Evolutionary conservation across 2,329 filamentous ascomycete species (phyloP), one percentile per base, ranked within the genome.

Genomic region (Xylaria polymorpha): DNA sequence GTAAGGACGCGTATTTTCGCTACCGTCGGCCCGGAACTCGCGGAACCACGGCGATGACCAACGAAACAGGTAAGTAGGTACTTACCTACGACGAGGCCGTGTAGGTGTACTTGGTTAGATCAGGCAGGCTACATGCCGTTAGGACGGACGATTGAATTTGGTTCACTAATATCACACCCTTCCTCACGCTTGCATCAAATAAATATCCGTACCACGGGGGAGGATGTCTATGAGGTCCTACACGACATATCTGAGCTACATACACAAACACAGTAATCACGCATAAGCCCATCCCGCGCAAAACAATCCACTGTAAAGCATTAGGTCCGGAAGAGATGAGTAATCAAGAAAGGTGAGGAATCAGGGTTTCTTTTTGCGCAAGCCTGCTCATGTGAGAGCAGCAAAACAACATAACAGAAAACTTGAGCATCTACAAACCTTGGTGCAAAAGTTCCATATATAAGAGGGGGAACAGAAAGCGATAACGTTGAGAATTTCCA

Each of bases 21-120:
- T 67, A 67, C 60, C 64, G 35, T 56, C 22, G 59, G 18, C 50
- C 12, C 67, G 64, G 67, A 64, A 57, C 64, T n/a, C 12, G 35
- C 64, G 59, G 67, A 61, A 50, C 15, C 15, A 35, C 43, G 50
- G 10, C 53, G 18, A n/a, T 29, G 12, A 51, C 25, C 48, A 51
- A 39, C 35, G 41, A 18, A 32, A 56, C 14, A 55, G 46, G 41
- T 6, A 37, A 29, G 57, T 48, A 35, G 12, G 20, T n/a, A 12
- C 15, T 37, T 37, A 9, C 35, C 3, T 37, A 29, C 7, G 7
- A 37, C 35, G 10, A 2, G 7, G 25, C 14, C n/a, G 18, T 5
- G 15, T 12, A n/a, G 32, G 25, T 51, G 48, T 32, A 51, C 32
- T n/a, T 2, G 7, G 48, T 12, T n/a, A 50, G 15, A 29, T 10